Conservation (phyloP, 2,329 filamentous ascomycete genomes). For the Didymella arachidicola region DNA sequence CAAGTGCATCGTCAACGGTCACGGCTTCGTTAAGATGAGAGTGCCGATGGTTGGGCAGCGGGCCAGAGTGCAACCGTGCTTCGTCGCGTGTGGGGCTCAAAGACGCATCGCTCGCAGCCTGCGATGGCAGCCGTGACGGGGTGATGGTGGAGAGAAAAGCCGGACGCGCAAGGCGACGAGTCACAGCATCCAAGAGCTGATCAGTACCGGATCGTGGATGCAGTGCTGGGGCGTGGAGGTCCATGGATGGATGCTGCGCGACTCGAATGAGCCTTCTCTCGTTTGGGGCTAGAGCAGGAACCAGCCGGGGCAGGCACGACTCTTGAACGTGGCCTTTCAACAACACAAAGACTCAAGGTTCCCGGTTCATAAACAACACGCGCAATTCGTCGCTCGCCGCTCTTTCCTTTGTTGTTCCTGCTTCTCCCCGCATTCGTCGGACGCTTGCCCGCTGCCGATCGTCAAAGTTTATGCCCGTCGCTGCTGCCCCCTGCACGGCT, state of each 20-base stretch:
- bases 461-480: slow-evolving; percentile 20
- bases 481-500: slow-evolving; percentile 12
- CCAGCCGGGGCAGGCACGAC: slow-evolving; percentile 21
- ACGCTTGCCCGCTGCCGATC: slow-evolving; percentile 19
- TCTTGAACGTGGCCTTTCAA: slow-evolving; percentile 42
- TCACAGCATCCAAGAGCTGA: slow-evolving; percentile 47
- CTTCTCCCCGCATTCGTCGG: slow-evolving; percentile 20
- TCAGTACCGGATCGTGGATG: slow-evolving; percentile 39
- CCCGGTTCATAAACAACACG: slow-evolving; percentile 11
- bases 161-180: slow-evolving; percentile 42
- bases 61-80: slow-evolving; percentile 41
- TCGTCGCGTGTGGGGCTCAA: slow-evolving; percentile 45
- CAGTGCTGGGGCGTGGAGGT: slow-evolving; percentile 33
- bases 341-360: slow-evolving; percentile 26
- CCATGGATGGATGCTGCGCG: slow-evolving; percentile 44
- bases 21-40: slow-evolving; percentile 45
- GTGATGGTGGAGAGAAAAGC: slow-evolving; percentile 47
- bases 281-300: slow-evolving; percentile 41
- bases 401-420: slow-evolving; percentile 25
- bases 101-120: slow-evolving; percentile 50
- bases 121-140: slow-evolving; percentile 48
- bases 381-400: slow-evolving; percentile 25
- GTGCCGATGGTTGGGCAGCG: slow-evolving; percentile 35
- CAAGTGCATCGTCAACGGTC: slow-evolving; percentile 41
- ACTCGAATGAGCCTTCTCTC: slow-evolving; percentile 38